Evolutionary conservation across 805 yeast species (phyloP), one percentile per base, ranked within the genome.

Genomic region (Cyberlindnera subsufficiens): DNA sequence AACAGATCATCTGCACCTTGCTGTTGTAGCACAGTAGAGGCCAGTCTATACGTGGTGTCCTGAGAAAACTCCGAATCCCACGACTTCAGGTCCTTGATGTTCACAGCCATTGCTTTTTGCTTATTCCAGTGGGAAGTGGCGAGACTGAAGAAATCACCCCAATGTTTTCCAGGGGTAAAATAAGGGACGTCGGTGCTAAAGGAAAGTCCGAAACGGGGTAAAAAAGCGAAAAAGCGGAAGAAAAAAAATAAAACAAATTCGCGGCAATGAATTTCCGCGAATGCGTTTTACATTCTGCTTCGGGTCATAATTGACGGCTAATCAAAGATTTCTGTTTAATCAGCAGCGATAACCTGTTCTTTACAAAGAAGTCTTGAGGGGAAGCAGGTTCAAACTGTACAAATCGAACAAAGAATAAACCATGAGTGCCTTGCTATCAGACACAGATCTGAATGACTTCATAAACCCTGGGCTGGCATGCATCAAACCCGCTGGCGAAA

Each of bases 391-490:
- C 33, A 37, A 17, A 18, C 17, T 13, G 29, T 14, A 14, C 15
- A 18, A n/a, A 19, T 3, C 20, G 15, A 9, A 35, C 30, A 30
- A 13, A 32, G 25, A 31, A 13, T 8, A 18, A 22, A 16, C 3
- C 8, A 89, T 90, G 98, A 84, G 95, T 65, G 88, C 96, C 1
- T 68, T 90, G 34, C 70, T 91, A 42, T 84, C 95, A 8, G 90
- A 88, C 18, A 93, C 86, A 44, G 97, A 93, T 57, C 67, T 93
- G 44, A 93, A 93, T 64, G 99, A 93, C 64, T 93, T 89, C 65
- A 91, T 93, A 35, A 75, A 86, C 29, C 99, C 98, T 0, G 95
- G 96, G 0, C 81, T 86, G 22, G 98, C 96, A 0, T 93, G 99
- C 60, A 82, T 90, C 42, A 93, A 88, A 65, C 96, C 98, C 0